Percentiles rank a stretch among this genome's conserved stretches.
phyloP scores from a whole-genome alignment of 352 stramenopile genomes.

The Phytophthora pluvialis region DNA sequence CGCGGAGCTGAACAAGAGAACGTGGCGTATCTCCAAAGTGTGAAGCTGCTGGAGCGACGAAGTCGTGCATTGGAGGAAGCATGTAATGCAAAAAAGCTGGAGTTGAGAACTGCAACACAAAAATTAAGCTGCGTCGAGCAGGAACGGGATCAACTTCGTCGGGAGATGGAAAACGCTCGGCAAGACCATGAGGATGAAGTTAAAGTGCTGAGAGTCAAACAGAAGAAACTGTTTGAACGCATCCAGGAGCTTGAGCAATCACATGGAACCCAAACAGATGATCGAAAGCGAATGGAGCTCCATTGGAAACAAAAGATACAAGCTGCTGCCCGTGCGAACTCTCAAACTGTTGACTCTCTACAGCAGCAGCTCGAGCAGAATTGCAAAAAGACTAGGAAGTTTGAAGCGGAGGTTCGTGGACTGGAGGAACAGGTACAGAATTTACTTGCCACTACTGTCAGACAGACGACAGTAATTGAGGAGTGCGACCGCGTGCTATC shows the following conservation, averaged over 20 bases:
- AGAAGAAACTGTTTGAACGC: slow-evolving; percentile 34
- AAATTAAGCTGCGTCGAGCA: slow-evolving; percentile 34
- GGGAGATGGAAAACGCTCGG: slow-evolving; percentile 36
- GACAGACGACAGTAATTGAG: slow-evolving; percentile 77
- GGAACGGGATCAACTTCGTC: slow-evolving; percentile 44
- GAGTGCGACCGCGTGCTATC: slow-evolving; percentile 69
- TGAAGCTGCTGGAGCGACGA: slow-evolving; percentile 62
- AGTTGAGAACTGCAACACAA: slow-evolving; percentile 30
- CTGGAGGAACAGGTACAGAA: slow-evolving; percentile 57
- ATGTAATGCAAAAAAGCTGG: slow-evolving; percentile 37
- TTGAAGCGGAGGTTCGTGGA: slow-evolving; percentile 33
- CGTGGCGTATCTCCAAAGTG: slow-evolving; percentile 54
- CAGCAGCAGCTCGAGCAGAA: slow-evolving; percentile 39
- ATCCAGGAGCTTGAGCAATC: slow-evolving; percentile 48
- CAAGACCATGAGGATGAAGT: slow-evolving; percentile 43
- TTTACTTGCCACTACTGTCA: slow-evolving; percentile 61
- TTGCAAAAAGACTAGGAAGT: slow-evolving; percentile 37
- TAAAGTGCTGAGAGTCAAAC: slow-evolving; percentile 26
- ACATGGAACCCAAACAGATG: slow-evolving; percentile 35
- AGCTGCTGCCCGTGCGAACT: slow-evolving; percentile 35
- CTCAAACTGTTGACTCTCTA: slow-evolving; percentile 25
- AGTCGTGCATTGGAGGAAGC: slow-evolving; percentile 47
- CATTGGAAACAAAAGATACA: slow-evolving; percentile 49
- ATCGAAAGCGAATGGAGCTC: slow-evolving; percentile 26
- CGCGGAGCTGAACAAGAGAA: slow-evolving; percentile 62